These are phyloP conservation scores for Leptodermis oblonga DNA, from an alignment of 257 asterid species.

Conservation along the genomic window DNA sequence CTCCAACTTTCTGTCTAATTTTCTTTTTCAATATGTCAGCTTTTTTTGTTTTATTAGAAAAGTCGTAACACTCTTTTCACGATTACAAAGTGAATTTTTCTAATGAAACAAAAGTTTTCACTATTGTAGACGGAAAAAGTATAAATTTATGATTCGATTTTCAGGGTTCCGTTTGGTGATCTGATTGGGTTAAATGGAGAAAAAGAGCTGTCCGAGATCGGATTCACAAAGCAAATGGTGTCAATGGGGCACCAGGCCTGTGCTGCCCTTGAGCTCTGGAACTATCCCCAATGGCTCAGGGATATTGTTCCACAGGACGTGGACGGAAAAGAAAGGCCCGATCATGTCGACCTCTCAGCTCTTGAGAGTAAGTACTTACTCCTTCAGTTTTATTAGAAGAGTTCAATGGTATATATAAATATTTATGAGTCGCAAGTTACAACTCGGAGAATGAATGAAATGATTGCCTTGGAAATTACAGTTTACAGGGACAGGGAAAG, in stretches of 20 bases:
- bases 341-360: conserved; percentile 47
- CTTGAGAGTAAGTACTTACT: conserved; percentile 66
- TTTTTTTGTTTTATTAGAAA: too few species aligned
- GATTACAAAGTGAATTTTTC: too few species aligned
- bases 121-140: too few species aligned
- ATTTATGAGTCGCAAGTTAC: too few species aligned
- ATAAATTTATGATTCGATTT: too few species aligned
- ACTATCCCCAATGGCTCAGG: conserved; percentile 58
- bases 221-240: conserved; percentile 52
- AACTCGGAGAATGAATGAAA: too few species aligned
- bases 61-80: too few species aligned
- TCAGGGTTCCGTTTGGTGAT: conserved; percentile 40
- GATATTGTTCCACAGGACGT: conserved; percentile 35
- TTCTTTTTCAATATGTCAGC: too few species aligned
- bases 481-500: conserved; percentile 70
- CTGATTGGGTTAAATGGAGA: conserved; percentile 39
- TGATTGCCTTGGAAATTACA: conserved; percentile 12
- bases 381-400: too few species aligned
- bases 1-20: too few species aligned
- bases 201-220: conserved; percentile 34
- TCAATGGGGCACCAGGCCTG: conserved; percentile 76
- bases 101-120: too few species aligned
- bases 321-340: conserved; percentile 48
- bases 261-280: conserved; percentile 66
- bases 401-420: too few species aligned